Base-by-base conservation (phyloP, 345 rosid genomes). In the Conringia planisiliqua region DNA sequence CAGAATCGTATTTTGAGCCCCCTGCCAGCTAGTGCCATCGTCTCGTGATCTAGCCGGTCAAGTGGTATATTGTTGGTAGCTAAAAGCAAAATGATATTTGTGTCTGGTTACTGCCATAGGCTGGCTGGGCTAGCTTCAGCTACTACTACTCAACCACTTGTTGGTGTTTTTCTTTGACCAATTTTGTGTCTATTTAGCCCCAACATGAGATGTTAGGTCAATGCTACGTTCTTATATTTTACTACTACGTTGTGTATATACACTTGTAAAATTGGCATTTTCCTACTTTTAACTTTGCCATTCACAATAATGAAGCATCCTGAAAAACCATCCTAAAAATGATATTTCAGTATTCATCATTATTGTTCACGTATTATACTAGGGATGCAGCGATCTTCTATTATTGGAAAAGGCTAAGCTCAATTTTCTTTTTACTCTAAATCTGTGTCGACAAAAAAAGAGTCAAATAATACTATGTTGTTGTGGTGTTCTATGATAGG, bases 61-160 rank as follows among this genome's bases (percentile, higher is more conserved):
- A 62, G 62, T 50, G 61, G 42, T 38, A 7, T 48, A 61, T 27
- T 32, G 20, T 60, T 3, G 26, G 26, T 39, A 59, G 46, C 67
- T 3, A 44, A 70, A 68, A 26, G 39, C 17, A 40, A 57, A 46
- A 35, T 59, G 68, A 71, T 48, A 3, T 42, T 17, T 13, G 39
- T 70, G 66, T 30, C 58, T 43, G 55, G 43, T 58, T 13, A 17
- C 22, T 12, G 66, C 33, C 29, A 42, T 27, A 69, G 12, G 13
- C 24, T 68, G 50, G 39, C 62, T 68, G 26, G 29, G 54, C 12
- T 68, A 69, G 57, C 66, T 46, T 47, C 66, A 71, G 30, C 29
- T 24, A 47, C 47, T 24, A 47, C 47, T 35, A 32, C 39, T 29
- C 75, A 71, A 48, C 40, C 20, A 24, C 48, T 11, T 61, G 60